Evolutionary conservation across 768 basidiomycete species (phyloP), one percentile per base, ranked within the genome.

Genomic region (Amylocystis lapponica): DNA sequence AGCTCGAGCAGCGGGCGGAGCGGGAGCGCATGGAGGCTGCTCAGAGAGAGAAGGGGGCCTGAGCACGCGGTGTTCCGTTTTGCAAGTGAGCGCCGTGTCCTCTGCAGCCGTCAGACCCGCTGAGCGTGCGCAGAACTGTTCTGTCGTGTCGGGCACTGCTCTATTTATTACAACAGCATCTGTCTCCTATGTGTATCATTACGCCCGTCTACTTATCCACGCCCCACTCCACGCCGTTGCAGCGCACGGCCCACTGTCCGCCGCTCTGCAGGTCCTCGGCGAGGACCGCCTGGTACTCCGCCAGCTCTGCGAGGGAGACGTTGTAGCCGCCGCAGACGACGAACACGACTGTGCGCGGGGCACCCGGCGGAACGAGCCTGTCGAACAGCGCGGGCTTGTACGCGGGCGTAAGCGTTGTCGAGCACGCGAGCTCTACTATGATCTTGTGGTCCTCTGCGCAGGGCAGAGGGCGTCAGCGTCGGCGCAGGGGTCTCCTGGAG

Each of bases 301-400:
- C 56, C 37, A 79, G 59, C 3, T 83, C 83, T 5, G 67, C 61
- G 16, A 76, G 50, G 5, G 80, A 78, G 22, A 80, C 67, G 52
- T 86, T 87, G 61, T 81, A 79, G 1, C 87, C 86, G 7, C 81
- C 78, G 47, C 83, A 84, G 6, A 83, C 77, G 36, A 86, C 67
- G 58, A 83, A 83, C 1, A 85, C 76, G n/a, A 80, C 67, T 0
- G 60, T 65, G 23, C 66, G 62, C 36, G 53, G 60, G 20, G 45
- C 27, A 32, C 51, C 61, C 26, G 51, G 51, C n/a, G 71, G 68
- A 3, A 80, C 64, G 17, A 82, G 48, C 33, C 59, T 69, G 45
- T 75, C 61, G 54, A 89, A 78, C 21, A 88, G 61, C 5, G 64
- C 59, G 2, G 62, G 68, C 25, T 72, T 72, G 55, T 87, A 89